Percentiles rank a stretch among this genome's conserved stretches.
Conservation (phyloP, 768 basidiomycete genomes). For the Strobilomyces dryophilus region DNA sequence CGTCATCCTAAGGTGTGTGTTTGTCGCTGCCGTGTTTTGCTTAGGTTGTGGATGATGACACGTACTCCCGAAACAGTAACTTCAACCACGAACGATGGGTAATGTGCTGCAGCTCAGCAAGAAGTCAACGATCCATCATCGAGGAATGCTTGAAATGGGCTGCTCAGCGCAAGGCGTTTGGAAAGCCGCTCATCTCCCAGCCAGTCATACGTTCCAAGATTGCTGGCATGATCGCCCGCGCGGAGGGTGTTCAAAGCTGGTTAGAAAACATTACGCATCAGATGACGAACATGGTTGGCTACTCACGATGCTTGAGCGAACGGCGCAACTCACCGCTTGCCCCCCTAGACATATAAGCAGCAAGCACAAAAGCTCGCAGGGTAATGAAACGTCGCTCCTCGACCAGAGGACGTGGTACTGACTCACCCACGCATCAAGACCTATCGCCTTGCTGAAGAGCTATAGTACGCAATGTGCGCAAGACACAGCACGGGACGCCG, state of each 20-base stretch:
- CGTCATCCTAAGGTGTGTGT: conserved; percentile 51
- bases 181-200: conserved; percentile 78
- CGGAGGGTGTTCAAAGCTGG: conserved; percentile 82
- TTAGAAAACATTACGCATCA: conserved; percentile 84
- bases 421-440: conserved; percentile 34
- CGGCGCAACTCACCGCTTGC: conserved; percentile 1
- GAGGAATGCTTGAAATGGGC: conserved; percentile 94
- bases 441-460: conserved; percentile 79
- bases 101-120: conserved; percentile 75
- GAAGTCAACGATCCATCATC: conserved; percentile 61
- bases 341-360: conserved; percentile 57
- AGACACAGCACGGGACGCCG: conserved; percentile 76
- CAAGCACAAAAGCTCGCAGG: conserved; percentile 73
- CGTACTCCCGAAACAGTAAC: conserved; percentile 46
- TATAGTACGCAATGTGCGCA: conserved; percentile 72
- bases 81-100: conserved; percentile 97
- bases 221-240: conserved; percentile 83
- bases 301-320: neutral
- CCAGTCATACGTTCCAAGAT: conserved; percentile 87
- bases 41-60: neutral
- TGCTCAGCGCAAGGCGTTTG: conserved; percentile 86
- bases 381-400: conserved; percentile 31
- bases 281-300: conserved; percentile 73
- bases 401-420: neutral
- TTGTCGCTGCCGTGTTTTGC: neutral